phyloP scores from a whole-genome alignment of 176 grass and related monocot genomes.

The Saccharum spontaneum region DNA sequence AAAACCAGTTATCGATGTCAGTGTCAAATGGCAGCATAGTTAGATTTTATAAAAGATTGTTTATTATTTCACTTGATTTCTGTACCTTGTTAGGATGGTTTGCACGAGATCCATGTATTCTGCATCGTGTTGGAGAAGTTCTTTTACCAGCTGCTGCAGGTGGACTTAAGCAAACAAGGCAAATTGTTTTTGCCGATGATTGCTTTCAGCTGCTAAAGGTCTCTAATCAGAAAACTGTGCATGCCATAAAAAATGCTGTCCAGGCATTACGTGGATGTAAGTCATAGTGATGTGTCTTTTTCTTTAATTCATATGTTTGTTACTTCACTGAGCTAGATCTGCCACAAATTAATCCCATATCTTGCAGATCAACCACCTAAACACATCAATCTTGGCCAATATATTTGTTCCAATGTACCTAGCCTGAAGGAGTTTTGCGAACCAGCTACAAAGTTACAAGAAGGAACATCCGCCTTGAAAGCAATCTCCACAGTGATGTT shows the following conservation, averaged over 20 bases:
- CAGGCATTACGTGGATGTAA: slow-evolving; percentile 73
- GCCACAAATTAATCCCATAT: slow-evolving; percentile 22
- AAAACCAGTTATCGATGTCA: neutral
- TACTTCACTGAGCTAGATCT: neutral
- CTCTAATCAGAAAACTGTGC: slow-evolving; percentile 70
- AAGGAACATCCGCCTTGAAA: slow-evolving; percentile 64
- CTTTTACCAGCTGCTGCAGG: slow-evolving; percentile 61
- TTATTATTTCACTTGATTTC: slow-evolving; percentile 30
- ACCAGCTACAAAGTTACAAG: slow-evolving; percentile 51
- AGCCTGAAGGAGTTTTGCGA: slow-evolving; percentile 83
- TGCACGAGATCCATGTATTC: slow-evolving; percentile 75
- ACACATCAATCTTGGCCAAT: slow-evolving; percentile 83
- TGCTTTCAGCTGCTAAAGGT: slow-evolving; percentile 70
- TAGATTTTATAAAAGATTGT: slow-evolving; percentile 11
- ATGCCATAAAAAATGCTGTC: slow-evolving; percentile 73
- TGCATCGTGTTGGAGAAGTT: slow-evolving; percentile 69
- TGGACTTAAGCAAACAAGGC: slow-evolving; percentile 57
- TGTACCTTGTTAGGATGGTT: slow-evolving; percentile 72
- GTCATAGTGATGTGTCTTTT: slow-evolving; percentile 29
- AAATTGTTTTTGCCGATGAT: slow-evolving; percentile 85
- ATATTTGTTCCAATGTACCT: slow-evolving; percentile 82
- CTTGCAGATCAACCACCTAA: slow-evolving; percentile 71
- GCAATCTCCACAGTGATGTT: slow-evolving; percentile 80
- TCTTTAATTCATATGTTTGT: slow-evolving; percentile 13
- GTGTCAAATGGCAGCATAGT: neutral